Percentiles rank a stretch among this genome's conserved stretches.
Evolutionary conservation across 768 basidiomycete species (phyloP).

Genomic region (Hericium erinaceus): DNA sequence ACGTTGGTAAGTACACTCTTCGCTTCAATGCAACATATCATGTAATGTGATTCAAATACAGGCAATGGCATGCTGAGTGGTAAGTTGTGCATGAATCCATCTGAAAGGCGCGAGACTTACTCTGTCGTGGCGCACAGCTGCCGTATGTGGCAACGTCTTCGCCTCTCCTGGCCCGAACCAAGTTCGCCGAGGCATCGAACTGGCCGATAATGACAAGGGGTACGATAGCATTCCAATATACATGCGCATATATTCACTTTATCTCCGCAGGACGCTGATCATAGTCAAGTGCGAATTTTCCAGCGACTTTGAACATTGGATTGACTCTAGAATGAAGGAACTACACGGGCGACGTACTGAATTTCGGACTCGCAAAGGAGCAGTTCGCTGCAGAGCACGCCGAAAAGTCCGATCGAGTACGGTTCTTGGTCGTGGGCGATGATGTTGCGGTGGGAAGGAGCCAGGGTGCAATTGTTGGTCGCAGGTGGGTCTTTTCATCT

Average conservation of each 20-base stretch:
- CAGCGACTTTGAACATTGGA: no score
- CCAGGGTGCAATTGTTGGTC: constrained; percentile 78
- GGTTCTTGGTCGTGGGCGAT: constrained; percentile 79
- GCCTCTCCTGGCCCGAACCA: constrained; percentile 85
- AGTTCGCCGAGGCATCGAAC: constrained; percentile 71
- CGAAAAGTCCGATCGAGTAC: constrained; percentile 54
- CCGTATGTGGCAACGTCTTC: constrained; percentile 84
- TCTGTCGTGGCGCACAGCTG: constrained; percentile 30
- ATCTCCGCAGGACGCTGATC: constrained; percentile 53
- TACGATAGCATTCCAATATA: constrained; percentile 20
- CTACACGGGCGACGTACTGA: constrained; percentile 85
- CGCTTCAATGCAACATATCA: background rate
- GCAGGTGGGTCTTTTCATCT: constrained; percentile 37
- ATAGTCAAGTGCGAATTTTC: constrained; percentile 60
- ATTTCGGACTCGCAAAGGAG: constrained; percentile 86
- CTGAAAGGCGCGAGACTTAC: background rate
- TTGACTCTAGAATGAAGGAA: constrained; percentile 38
- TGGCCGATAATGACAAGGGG: constrained; percentile 68
- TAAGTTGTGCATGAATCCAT: constrained; percentile 17
- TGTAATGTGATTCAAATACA: constrained; percentile 18
- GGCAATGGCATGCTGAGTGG: constrained; percentile 75
- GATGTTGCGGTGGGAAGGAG: constrained; percentile 80
- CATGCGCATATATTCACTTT: background rate
- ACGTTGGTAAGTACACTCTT: constrained; percentile 53
- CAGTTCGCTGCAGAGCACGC: constrained; percentile 67